These are phyloP conservation scores for Penicillium angulare DNA, from an alignment of 495 filamentous ascomycete genomes.

Conservation along the genomic window DNA sequence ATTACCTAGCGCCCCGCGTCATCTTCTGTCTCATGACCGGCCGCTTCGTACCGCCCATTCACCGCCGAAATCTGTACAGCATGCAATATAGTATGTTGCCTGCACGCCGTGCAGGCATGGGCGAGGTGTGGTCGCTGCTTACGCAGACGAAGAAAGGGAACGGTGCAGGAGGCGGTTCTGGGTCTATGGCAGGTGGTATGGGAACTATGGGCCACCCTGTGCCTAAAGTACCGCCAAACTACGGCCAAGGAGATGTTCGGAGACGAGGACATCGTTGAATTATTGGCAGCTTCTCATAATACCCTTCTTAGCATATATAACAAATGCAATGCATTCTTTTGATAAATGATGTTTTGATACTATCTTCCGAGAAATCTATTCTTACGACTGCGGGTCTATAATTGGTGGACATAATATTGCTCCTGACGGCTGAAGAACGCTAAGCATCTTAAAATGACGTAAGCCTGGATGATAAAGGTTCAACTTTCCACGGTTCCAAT, in stretches of 20 bases:
- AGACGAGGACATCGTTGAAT: constrained; percentile 41
- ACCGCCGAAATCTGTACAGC: constrained; percentile 90
- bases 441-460: too few relatives aligned
- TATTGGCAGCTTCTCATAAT: constrained; percentile 8
- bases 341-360: too few relatives aligned
- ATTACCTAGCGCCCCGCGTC: constrained; percentile 88
- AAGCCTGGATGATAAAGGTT: too few relatives aligned
- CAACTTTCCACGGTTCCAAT: too few relatives aligned
- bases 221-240: constrained; percentile 35
- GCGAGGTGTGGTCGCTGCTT: constrained; percentile 81
- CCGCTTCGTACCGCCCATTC: constrained; percentile 86
- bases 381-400: too few relatives aligned
- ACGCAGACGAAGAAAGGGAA: constrained; percentile 50
- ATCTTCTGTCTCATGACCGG: constrained; percentile 85
- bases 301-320: constrained; percentile 3
- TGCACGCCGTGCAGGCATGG: constrained; percentile 70
- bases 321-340: neutral
- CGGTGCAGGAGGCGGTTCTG: constrained; percentile 24
- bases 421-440: too few relatives aligned
- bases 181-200: constrained; percentile 30
- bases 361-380: too few relatives aligned
- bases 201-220: constrained; percentile 27
- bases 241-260: constrained; percentile 35
- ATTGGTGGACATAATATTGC: too few relatives aligned
- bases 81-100: constrained; percentile 99